Base-by-base conservation (phyloP, 495 filamentous ascomycete species). In the Neurospora terricola region DNA sequence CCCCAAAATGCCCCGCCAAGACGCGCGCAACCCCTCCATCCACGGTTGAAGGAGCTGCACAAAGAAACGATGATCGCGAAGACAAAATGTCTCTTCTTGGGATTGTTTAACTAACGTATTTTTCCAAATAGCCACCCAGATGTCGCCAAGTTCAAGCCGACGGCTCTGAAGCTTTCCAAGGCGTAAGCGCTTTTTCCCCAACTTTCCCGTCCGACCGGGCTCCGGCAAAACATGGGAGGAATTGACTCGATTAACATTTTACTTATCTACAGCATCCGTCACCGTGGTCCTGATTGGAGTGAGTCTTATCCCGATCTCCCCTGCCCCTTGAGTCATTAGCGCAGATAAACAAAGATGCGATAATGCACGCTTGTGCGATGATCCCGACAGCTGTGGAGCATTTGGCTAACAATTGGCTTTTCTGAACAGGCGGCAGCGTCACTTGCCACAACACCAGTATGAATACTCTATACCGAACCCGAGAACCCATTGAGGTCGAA, bases 221-320 rank as follows among this genome's bases (percentile, higher is more conserved):
- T 73, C 62, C 70, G 59, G 69, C 73, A 59, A 70, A 71, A 62
- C 12, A 30, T 30, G 12, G 23, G 54, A 30, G 23, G 23, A 62
- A 62, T 62, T 62, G 23, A 54, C 78, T 77, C 79, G 81, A 82
- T 80, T 83, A 83, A 84, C 83, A 59, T 73, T 75, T 81, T 82
- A 80, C 72, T 78, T 72, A 70, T 80, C 69, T 75, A 76, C 80
- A 97, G 93, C 82, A 90, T 97, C 77, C 93, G 96, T 77, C 96
- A 99, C 83, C 91, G 96, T 82, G 96, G 96, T 78, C 96, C 96
- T 76, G 96, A 99, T 87, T 98, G 96, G 96, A 98, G 94, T 97
- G 85, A 91, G 93, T 83, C 74, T 71, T 23, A 66, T 69, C 62
- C 48, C 48, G 5, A 30, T 59, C 23, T 30, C 72, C 40, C 71